phyloP scores from a whole-genome alignment of 176 grass and related monocot species.

The Juncus inflexus region DNA sequence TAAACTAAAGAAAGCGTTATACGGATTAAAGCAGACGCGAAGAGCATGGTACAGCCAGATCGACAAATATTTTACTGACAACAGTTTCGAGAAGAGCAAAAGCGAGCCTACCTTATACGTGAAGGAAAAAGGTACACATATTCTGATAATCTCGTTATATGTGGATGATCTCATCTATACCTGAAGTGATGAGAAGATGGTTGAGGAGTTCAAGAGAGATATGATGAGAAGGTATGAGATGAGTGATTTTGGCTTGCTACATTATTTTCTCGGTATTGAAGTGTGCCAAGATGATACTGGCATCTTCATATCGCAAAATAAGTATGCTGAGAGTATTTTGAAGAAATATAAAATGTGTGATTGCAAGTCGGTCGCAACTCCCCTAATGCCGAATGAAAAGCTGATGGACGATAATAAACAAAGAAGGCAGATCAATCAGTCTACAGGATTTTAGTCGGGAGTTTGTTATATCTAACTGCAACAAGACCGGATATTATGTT shows the following conservation, averaged over 20 bases:
- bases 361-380: neutral
- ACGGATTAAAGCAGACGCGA: neutral
- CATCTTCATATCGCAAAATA: neutral
- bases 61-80: conserved; percentile 15
- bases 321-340: neutral
- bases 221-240: conserved; percentile 15
- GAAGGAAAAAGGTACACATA: conserved; percentile 2
- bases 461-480: conserved; percentile 1
- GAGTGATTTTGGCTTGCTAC: neutral
- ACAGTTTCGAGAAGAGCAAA: conserved; percentile 23
- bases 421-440: neutral
- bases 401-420: neutral
- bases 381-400: neutral
- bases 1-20: conserved; percentile 8
- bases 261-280: conserved; percentile 3
- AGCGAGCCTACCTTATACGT: conserved; percentile 20
- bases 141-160: conserved; percentile 22
- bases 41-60: conserved; percentile 17
- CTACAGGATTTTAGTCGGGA: neutral
- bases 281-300: neutral
- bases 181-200: conserved; percentile 3
- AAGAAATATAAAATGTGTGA: neutral
- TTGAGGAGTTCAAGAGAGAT: neutral
- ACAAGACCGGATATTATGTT: conserved; percentile 16
- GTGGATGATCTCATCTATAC: conserved; percentile 23